Conservation (phyloP, 352 stramenopile genomes). For the Blastocystis sp. region DNA sequence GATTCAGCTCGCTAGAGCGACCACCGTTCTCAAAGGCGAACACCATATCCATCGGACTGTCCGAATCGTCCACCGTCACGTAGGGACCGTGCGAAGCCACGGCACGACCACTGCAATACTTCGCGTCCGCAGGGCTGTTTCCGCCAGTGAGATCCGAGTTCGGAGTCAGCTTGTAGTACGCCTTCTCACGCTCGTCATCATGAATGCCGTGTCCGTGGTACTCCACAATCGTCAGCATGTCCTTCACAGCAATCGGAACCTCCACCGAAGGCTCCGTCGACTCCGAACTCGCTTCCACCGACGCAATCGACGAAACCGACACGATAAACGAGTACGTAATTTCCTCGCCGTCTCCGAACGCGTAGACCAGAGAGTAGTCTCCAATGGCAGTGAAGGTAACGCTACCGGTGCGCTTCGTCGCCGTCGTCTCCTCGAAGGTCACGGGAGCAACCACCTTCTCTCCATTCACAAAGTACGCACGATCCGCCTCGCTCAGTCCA, state of each 20-base stretch:
- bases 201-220: constrained; percentile 40
- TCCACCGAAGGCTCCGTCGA: not conserved
- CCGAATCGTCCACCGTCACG: constrained; percentile 9
- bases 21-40: constrained; percentile 54
- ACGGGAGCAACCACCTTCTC: not conserved
- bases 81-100: constrained; percentile 45
- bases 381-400: constrained; percentile 5
- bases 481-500: not conserved
- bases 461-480: constrained; percentile 17
- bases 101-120: constrained; percentile 7
- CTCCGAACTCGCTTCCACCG: not conserved
- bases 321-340: not conserved
- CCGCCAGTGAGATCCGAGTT: constrained; percentile 21
- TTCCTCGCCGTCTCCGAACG: not conserved
- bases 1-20: constrained; percentile 32
- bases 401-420: not conserved
- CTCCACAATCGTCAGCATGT: constrained; percentile 10
- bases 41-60: constrained; percentile 12
- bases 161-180: constrained; percentile 44
- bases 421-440: not conserved
- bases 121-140: not conserved
- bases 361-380: constrained; percentile 1
- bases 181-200: not conserved
- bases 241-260: constrained; percentile 5
- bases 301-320: not conserved